Evolutionary conservation across 2,329 filamentous ascomycete species (phyloP).

Genomic region (Penicillium italicum): DNA sequence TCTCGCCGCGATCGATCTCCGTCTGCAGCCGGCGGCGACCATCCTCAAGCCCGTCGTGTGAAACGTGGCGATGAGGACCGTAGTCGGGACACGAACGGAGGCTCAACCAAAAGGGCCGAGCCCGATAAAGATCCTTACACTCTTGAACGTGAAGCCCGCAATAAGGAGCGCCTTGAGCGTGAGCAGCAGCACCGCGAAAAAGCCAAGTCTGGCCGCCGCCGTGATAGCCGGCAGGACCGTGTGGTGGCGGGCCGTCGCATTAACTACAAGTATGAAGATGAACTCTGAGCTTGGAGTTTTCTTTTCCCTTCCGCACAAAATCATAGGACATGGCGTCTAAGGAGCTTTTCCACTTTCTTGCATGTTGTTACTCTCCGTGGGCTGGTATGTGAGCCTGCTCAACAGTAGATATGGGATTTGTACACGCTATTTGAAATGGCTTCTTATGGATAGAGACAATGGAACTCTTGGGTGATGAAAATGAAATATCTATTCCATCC

Average conservation of each 20-base stretch:
- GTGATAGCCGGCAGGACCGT: conserved; percentile 35
- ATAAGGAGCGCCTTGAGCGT: conserved; percentile 59
- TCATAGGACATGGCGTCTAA: conserved; percentile 9
- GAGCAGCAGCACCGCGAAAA: conserved; percentile 63
- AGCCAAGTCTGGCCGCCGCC: conserved; percentile 32
- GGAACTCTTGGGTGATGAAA: neutral
- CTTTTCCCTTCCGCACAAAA: neutral
- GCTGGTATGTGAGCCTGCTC: neutral
- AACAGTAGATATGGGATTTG: conserved; percentile 9
- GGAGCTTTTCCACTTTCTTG: conserved; percentile 1
- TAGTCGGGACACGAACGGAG: conserved; percentile 19
- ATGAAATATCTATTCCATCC: neutral
- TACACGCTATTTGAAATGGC: neutral
- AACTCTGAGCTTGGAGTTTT: conserved; percentile 21
- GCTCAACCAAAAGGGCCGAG: conserved; percentile 17
- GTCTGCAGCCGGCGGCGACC: conserved; percentile 32
- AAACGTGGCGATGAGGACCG: conserved; percentile 34
- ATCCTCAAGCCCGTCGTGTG: conserved; percentile 34
- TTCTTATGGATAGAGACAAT: conserved; percentile 1
- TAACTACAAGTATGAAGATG: conserved; percentile 51
- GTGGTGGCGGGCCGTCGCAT: conserved; percentile 38
- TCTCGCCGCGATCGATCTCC: conserved; percentile 42
- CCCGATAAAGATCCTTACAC: conserved; percentile 64
- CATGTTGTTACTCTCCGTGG: conserved; percentile 7
- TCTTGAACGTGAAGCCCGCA: conserved; percentile 67